Evolutionary conservation across 345 rosid species (phyloP), one percentile per base, ranked within the genome.

Genomic region (Theobroma cacao): DNA sequence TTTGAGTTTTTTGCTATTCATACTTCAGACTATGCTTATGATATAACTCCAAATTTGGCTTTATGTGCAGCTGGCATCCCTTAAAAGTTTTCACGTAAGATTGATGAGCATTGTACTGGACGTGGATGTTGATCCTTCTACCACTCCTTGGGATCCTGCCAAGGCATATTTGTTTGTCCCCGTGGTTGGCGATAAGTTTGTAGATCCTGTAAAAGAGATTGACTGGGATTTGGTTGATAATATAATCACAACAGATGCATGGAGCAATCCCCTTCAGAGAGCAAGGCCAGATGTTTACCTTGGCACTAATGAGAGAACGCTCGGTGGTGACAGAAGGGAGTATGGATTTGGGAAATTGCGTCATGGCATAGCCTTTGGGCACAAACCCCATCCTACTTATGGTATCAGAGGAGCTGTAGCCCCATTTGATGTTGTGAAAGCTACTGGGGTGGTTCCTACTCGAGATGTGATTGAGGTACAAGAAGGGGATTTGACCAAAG

Each of bases 371-470:
- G 97, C 87, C 74, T 89, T 85, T 84, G 97, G 96, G 43, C 92
- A 91, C 86, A 93, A 92, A 83, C 86, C 92, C 76, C 99, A 96
- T 85, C 99, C 99, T 48, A 96, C 99, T 11, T 96, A 96, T 86
- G 99, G 99, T 40, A 90, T 96, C 61, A 88, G 99, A 89, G 99
- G 99, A 85, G 99, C 99, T 61, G 90, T 94, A 77, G 99, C 98
- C 73, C 91, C 88, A 77, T 96, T 90, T 70, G 97, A 96, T 85
- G 86, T 96, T 59, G 99, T 96, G 82, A 91, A 84, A 87, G 99
- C 95, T 84, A 88, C 95, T 53, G 99, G 99, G 64, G 81, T 96
- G 87, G 82, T 96, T 84, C 97, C 95, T 53, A 84, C 74, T 58
- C 82, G 94, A 77, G 94, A 89, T 85, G 83, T 58, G 60, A 13